Percentiles rank a stretch among this genome's conserved stretches.
Conservation (phyloP, 2,329 filamentous ascomycete species). For the Pseudocercospora cruenta region DNA sequence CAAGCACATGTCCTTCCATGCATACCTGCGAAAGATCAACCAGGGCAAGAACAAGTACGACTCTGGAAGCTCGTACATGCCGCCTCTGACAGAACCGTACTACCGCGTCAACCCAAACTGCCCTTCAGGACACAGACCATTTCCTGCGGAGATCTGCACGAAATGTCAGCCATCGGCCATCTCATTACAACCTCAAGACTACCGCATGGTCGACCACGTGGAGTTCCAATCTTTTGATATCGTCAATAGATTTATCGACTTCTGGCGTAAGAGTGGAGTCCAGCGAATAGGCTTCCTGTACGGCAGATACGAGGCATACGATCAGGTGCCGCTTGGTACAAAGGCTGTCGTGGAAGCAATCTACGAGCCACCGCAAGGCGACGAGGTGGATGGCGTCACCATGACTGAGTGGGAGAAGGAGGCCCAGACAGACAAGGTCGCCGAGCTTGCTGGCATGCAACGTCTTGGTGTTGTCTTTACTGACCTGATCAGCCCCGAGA, state of each 20-base stretch:
- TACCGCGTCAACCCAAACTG: conserved; percentile 88
- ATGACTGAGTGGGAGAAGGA: conserved; percentile 84
- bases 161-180: conserved; percentile 98
- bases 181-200: conserved; percentile 88
- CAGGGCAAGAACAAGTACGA: conserved; percentile 95
- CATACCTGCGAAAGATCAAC: conserved; percentile 92
- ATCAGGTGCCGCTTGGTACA: conserved; percentile 87
- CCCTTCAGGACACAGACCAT: conserved; percentile 87
- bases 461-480: conserved; percentile 94
- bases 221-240: conserved; percentile 86
- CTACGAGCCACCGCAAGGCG: conserved; percentile 90
- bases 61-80: conserved; percentile 91
- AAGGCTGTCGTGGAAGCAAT: conserved; percentile 97
- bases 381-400: conserved; percentile 86
- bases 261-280: conserved; percentile 82
- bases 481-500: conserved; percentile 72
- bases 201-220: conserved; percentile 97
- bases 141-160: conserved; percentile 95
- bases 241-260: conserved; percentile 86
- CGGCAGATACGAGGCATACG: conserved; percentile 86
- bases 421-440: conserved; percentile 77
- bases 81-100: conserved; percentile 88
- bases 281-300: conserved; percentile 91
- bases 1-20: conserved; percentile 96
- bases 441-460: conserved; percentile 80